Percentiles rank a stretch among this genome's conserved stretches.
phyloP scores from a whole-genome alignment of 1,139 yeast genomes.

The Suhomyces yuchorum region DNA sequence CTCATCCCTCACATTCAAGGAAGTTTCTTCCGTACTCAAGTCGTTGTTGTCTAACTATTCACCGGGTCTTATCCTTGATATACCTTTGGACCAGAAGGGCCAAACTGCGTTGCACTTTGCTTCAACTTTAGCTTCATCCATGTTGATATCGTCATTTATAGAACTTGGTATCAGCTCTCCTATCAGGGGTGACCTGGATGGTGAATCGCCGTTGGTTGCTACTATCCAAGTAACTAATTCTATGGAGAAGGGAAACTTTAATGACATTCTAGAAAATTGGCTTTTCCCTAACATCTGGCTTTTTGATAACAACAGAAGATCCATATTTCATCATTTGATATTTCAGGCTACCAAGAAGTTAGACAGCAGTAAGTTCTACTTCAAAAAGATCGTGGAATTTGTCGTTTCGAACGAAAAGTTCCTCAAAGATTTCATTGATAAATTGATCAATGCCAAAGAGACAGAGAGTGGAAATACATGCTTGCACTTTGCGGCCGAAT shows the following conservation, averaged over 20 bases:
- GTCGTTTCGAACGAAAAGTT: slow-evolving; percentile 57
- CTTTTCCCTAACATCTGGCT: slow-evolving; percentile 44
- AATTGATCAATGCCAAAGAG: slow-evolving; percentile 76
- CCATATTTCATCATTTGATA: slow-evolving; percentile 42
- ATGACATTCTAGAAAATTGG: slow-evolving; percentile 35
- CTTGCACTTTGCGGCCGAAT: slow-evolving; percentile 85
- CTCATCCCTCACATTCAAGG: slow-evolving; percentile 15
- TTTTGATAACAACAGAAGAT: slow-evolving; percentile 35
- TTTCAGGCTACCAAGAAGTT: slow-evolving; percentile 31
- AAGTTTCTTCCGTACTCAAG: slow-evolving; percentile 19
- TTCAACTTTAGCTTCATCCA: slow-evolving; percentile 43
- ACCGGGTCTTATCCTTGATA: slow-evolving; percentile 28
- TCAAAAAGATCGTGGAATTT: slow-evolving; percentile 80
- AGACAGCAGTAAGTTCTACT: slow-evolving; percentile 60
- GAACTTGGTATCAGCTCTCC: slow-evolving; percentile 43
- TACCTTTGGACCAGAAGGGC: slow-evolving; percentile 45
- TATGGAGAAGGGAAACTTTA: slow-evolving; percentile 48
- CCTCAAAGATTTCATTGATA: slow-evolving; percentile 62
- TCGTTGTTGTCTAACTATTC: slow-evolving; percentile 18
- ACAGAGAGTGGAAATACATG: slow-evolving; percentile 81
- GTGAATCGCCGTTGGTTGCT: slow-evolving; percentile 47
- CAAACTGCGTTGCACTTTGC: slow-evolving; percentile 53
- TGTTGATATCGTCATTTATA: slow-evolving; percentile 40
- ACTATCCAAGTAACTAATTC: slow-evolving; percentile 47
- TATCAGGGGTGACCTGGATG: slow-evolving; percentile 42